A percentile compares a stretch with the other conserved stretches of the same genome.
phyloP scores from a whole-genome alignment of 495 filamentous ascomycete genomes.

The Penicillium roqueforti region DNA sequence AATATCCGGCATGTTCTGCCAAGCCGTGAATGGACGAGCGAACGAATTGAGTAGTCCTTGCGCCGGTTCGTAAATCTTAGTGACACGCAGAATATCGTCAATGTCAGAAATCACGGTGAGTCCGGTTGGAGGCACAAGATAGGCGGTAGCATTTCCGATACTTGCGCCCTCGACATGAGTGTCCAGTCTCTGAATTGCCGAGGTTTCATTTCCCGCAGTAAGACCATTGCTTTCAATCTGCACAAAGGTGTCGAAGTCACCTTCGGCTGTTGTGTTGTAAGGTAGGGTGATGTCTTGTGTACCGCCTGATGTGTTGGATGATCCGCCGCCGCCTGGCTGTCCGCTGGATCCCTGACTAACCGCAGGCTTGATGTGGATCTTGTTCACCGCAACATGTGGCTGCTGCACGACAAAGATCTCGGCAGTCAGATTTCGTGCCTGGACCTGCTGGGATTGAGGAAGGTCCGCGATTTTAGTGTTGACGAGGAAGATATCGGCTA shows the following conservation, averaged over 20 bases:
- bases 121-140: constrained; percentile 64
- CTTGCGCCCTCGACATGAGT: constrained; percentile 59
- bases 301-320: constrained; percentile 51
- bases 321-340: constrained; percentile 49
- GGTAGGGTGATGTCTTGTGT: constrained; percentile 53
- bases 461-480: constrained; percentile 56
- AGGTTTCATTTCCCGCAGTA: constrained; percentile 56
- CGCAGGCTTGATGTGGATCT: constrained; percentile 57
- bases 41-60: constrained; percentile 75
- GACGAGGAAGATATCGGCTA: constrained; percentile 67
- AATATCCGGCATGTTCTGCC: constrained; percentile 76
- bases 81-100: constrained; percentile 77
- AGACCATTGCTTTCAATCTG: constrained; percentile 47
- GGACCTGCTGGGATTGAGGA: constrained; percentile 52
- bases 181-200: constrained; percentile 58
- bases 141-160: constrained; percentile 69
- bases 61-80: constrained; percentile 72
- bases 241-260: constrained; percentile 69
- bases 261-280: constrained; percentile 55
- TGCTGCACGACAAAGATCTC: constrained; percentile 72
- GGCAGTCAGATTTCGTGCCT: constrained; percentile 68
- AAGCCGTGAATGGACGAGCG: constrained; percentile 61
- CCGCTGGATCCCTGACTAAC: constrained; percentile 44
- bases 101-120: constrained; percentile 71
- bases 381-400: constrained; percentile 51